A percentile compares a stretch with the other conserved stretches of the same genome.
Conservation (phyloP, 2,329 filamentous ascomycete species). For the Neonectria hederae region DNA sequence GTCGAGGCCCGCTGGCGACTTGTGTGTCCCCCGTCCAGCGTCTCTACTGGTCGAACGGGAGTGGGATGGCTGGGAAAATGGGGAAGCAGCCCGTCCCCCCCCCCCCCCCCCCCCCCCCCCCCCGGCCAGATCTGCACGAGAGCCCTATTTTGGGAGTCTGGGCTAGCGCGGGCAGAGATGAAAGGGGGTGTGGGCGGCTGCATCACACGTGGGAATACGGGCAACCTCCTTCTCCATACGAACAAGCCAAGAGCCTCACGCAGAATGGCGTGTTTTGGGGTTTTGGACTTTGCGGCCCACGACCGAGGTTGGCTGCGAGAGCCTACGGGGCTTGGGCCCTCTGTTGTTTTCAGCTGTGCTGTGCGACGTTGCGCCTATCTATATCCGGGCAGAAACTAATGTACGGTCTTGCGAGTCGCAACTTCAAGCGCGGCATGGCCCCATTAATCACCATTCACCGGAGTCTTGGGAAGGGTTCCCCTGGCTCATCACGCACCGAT, state of each 20-base stretch:
- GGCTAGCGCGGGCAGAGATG: not conserved
- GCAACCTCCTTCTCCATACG: not conserved
- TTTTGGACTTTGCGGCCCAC: no score
- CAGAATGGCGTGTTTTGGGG: not conserved
- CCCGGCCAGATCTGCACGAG: not conserved
- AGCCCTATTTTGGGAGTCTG: not conserved
- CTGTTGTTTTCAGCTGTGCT: not conserved
- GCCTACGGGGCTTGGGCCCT: not conserved
- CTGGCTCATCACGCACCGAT: not conserved
- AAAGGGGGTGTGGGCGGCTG: not conserved
- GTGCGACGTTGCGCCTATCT: not conserved
- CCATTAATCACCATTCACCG: not conserved
- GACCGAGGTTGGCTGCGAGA: not conserved
- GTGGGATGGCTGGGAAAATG: not conserved
- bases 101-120: no score
- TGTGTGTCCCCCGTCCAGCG: not conserved
- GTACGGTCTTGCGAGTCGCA: not conserved
- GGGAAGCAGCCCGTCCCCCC: no score
- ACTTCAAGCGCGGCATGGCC: not conserved
- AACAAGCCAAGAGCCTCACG: not conserved
- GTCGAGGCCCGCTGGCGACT: not conserved
- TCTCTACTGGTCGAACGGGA: no score
- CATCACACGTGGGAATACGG: constrained; percentile 1
- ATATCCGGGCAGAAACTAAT: not conserved
- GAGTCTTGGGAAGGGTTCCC: not conserved